Base-by-base conservation (phyloP, 305 asterid genomes). In the Fraxinus baroniana region DNA sequence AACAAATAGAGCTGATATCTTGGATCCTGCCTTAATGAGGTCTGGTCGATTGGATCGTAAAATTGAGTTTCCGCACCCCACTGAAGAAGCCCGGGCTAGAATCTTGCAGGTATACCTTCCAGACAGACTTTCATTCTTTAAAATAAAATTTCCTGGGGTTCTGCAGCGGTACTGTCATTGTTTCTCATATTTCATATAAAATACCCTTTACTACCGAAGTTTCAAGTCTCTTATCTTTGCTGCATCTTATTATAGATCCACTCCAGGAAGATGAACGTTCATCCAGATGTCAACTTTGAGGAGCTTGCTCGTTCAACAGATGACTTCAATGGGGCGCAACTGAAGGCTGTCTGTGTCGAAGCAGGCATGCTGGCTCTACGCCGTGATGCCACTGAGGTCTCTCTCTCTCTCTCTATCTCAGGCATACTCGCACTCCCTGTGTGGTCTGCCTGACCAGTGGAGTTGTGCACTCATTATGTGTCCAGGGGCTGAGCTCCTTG, bases 381-480 rank as follows among this genome's bases (percentile, higher is more conserved):
- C 6, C 92, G 92, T 62, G 92, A 89, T 85, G 92, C 92, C 73
- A 89, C 92, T 5, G 92, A 89, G 92, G 92, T 89, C 77, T 68
- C 80, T 80, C 73, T 68, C 84, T 49, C 86, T 30, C 81, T 76
- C 81, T 33, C 79, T 36, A 70, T 2, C 79, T 24, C 26, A 1
- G 64, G 55, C 55, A 44, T 44, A 44, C 55, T 44, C n/a, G 66
- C 66, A 55, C 12, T 2, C 12, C 20, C 64, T 52, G 24, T 52
- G 64, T 9, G 24, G 64, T 52, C 62, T 55, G 64, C 64, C 64
- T 55, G 64, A 6, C 64, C 26, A 6, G 68, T 18, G 68, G 6
- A 57, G 28, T 57, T 18, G 28, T 57, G 68, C 68, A 6, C 28
- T 57, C 68, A 8, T 18, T 57, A 57, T 57, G 68, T 57, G 28